A percentile compares a stretch with the other conserved stretches of the same genome.
phyloP scores from a whole-genome alignment of 495 filamentous ascomycete genomes.

The Penicillium pancosmium region DNA sequence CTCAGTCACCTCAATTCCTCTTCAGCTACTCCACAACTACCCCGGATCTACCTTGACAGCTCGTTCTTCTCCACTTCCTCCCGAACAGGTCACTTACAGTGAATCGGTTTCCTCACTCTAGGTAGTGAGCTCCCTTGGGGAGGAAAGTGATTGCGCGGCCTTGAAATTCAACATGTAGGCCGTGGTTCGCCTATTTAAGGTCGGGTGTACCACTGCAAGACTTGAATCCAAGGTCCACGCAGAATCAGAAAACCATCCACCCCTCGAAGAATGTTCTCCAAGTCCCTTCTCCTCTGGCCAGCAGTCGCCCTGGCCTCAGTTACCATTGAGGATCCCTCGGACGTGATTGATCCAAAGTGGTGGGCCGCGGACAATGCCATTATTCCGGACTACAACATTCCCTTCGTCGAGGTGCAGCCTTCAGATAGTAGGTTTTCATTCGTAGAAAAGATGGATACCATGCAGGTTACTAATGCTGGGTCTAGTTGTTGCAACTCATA shows the following conservation, averaged over 20 bases:
- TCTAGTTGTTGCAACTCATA: conserved; percentile 15
- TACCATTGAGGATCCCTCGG: conserved; percentile 19
- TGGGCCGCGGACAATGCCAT: conserved; percentile 20
- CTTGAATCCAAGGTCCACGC: not conserved
- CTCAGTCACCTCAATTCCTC: not conserved
- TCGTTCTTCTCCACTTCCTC: conserved; percentile 11
- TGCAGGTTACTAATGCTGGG: not conserved
- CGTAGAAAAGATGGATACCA: not conserved
- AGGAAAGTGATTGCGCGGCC: conserved; percentile 7
- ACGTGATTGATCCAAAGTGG: conserved; percentile 13
- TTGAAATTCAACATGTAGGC: not conserved
- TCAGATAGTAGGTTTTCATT: conserved; percentile 11
- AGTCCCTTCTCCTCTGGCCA: conserved; percentile 12
- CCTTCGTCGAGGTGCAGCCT: conserved; percentile 9
- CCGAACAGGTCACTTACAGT: not conserved
- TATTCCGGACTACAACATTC: conserved; percentile 18
- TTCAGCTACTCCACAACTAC: not conserved
- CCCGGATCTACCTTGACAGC: conserved; percentile 4
- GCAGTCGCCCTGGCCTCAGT: conserved; percentile 15
- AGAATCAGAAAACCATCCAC: not conserved
- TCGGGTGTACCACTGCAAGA: not conserved
- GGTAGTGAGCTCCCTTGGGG: not conserved
- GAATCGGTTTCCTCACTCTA: not conserved
- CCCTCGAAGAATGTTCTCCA: conserved; percentile 7
- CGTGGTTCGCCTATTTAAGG: not conserved